phyloP scores from a whole-genome alignment of 2,329 filamentous ascomycete species.

The Rhinocladiella similis region DNA sequence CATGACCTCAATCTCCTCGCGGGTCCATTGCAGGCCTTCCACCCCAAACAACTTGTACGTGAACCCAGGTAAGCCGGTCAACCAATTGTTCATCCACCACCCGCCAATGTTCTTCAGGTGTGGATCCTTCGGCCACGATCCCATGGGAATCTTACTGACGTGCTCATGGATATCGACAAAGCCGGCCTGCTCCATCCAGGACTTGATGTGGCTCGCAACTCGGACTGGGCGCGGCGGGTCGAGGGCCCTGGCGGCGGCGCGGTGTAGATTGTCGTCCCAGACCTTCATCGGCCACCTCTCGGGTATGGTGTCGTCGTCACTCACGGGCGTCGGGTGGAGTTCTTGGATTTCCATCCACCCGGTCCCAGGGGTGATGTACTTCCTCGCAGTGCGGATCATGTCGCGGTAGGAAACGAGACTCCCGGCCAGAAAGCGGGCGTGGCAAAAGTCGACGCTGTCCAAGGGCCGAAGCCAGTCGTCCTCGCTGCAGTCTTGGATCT shows the following conservation, averaged over 20 bases:
- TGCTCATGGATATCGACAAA: constrained; percentile 58
- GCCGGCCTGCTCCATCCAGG: constrained; percentile 57
- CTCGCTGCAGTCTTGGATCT: constrained; percentile 67
- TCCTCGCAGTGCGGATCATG: constrained; percentile 54
- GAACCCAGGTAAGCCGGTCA: constrained; percentile 44
- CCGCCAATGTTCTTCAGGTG: constrained; percentile 50
- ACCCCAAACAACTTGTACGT: constrained; percentile 43
- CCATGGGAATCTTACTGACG: constrained; percentile 54
- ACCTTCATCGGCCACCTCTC: constrained; percentile 48
- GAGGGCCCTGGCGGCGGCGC: constrained; percentile 46
- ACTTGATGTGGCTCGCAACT: constrained; percentile 54
- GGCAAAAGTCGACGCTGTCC: constrained; percentile 59
- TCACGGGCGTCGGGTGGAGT: constrained; percentile 47
- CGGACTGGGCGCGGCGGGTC: constrained; percentile 49
- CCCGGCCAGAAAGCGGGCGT: constrained; percentile 60
- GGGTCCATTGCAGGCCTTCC: constrained; percentile 43
- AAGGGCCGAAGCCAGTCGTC: constrained; percentile 58
- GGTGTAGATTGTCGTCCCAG: constrained; percentile 47
- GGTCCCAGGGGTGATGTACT: constrained; percentile 55
- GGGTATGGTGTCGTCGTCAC: constrained; percentile 56
- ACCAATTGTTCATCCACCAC: constrained; percentile 50
- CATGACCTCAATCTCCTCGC: constrained; percentile 48
- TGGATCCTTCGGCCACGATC: constrained; percentile 52
- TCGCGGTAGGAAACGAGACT: constrained; percentile 58
- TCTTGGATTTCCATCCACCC: constrained; percentile 51